phyloP scores from a whole-genome alignment of 805 yeast genomes.

The Starmerella vaccinii region DNA sequence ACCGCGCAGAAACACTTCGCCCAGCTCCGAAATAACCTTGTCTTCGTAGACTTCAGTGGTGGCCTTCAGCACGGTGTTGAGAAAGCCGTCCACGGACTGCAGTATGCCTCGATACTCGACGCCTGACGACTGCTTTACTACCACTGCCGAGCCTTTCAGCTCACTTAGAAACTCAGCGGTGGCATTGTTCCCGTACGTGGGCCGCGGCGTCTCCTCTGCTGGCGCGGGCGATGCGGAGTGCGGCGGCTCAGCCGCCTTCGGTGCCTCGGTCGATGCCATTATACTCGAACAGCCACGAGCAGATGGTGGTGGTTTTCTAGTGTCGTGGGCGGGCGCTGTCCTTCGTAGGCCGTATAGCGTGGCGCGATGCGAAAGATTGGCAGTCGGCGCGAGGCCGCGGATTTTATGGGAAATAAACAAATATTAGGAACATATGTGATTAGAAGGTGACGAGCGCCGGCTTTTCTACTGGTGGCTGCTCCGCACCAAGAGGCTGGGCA shows the following conservation, averaged over 20 bases:
- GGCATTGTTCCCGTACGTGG: slow-evolving; percentile 23
- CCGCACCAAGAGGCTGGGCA: too few species aligned
- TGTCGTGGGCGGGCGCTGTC: not conserved
- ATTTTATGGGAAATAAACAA: too few species aligned
- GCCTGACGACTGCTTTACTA: slow-evolving; percentile 79
- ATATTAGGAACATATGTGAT: too few species aligned
- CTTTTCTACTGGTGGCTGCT: too few species aligned
- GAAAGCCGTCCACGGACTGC: slow-evolving; percentile 90
- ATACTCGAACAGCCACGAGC: not conserved
- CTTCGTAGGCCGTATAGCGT: not conserved
- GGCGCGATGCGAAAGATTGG: not conserved
- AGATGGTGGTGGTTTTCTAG: too few species aligned
- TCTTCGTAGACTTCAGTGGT: slow-evolving; percentile 56
- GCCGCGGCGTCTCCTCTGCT: not conserved
- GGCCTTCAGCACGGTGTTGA: slow-evolving; percentile 82
- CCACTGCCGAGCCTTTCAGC: slow-evolving; percentile 67
- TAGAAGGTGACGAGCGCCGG: too few species aligned
- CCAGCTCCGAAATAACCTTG: slow-evolving; percentile 43
- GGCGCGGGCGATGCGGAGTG: slow-evolving; percentile 4
- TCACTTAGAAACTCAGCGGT: slow-evolving; percentile 49
- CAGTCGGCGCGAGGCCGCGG: too few species aligned
- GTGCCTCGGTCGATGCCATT: slow-evolving; percentile 2
- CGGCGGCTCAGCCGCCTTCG: not conserved
- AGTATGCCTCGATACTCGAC: slow-evolving; percentile 67
- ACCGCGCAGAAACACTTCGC: slow-evolving; percentile 80